Percentiles rank a stretch among this genome's conserved stretches.
These are phyloP conservation scores for Leucosporidium yakuticum DNA, from an alignment of 768 basidiomycete genomes.

Conservation along the genomic window DNA sequence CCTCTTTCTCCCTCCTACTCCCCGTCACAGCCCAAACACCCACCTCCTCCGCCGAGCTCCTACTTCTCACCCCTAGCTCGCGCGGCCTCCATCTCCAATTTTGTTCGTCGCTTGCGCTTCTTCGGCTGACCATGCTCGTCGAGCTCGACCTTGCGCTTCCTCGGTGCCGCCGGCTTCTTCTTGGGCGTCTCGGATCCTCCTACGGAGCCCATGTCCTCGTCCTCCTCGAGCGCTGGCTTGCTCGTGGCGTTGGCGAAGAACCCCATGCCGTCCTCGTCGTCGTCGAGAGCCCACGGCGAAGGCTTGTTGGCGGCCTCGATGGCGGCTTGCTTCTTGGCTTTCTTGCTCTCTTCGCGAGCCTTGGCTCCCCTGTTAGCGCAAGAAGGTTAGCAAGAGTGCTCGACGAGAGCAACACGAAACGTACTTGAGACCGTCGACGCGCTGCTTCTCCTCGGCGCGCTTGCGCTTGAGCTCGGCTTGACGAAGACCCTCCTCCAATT, in stretches of 20 bases:
- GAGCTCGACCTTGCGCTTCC: conserved; percentile 23
- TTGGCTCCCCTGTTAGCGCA: not conserved
- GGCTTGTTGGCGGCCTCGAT: not conserved
- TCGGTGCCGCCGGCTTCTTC: conserved; percentile 24
- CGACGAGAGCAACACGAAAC: not conserved
- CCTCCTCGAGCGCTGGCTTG: conserved; percentile 24
- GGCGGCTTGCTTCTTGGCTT: not conserved
- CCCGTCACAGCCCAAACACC: no score
- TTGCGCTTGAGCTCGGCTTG: conserved; percentile 41
- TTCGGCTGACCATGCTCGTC: conserved; percentile 29
- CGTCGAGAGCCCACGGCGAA: conserved; percentile 21
- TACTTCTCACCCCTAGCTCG: no score
- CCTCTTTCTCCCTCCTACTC: no score
- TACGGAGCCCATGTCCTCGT: conserved; percentile 19
- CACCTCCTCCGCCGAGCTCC: no score
- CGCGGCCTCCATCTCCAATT: conserved; percentile 15
- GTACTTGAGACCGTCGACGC: conserved; percentile 36
- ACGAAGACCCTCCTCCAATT: conserved; percentile 53
- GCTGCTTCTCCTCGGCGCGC: conserved; percentile 42
- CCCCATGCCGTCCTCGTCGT: conserved; percentile 33
- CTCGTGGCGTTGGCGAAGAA: conserved; percentile 30
- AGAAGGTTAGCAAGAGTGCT: no score
- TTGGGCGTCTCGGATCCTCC: conserved; percentile 17
- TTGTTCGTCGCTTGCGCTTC: conserved; percentile 23
- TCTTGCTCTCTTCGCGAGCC: conserved; percentile 9